Base-by-base conservation (phyloP, 495 filamentous ascomycete species). In the Talaromyces trachyspermus region DNA sequence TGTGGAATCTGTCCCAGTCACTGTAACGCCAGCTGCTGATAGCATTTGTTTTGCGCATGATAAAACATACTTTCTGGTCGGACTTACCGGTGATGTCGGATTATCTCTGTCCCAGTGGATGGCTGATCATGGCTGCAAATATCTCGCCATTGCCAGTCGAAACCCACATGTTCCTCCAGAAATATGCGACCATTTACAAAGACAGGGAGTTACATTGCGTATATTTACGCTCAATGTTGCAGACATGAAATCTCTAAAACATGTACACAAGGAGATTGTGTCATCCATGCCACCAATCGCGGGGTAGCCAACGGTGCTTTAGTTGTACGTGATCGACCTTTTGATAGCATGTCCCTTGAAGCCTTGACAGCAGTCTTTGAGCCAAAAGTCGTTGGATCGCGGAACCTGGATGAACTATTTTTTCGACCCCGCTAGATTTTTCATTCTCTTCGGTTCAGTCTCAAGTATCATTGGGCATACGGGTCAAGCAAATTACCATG, bases 401-500 rank as follows among this genome's bases (percentile, higher is more conserved):
- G 30, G 9, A 38, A 51, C 42, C 38, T 65, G 43, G 41, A 62
- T 17, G 43, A 61, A 23, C 10, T 59, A 30, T 50, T 63, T 36
- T n/a, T 11, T 24, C 23, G 23, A 50, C 4, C 12, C 10, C 37
- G 26, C 54, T 70, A 1, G 67, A 68, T 24, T 70, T 67, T 64
- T 69, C 49, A 39, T 70, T 14, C 23, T 65, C 5, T 32, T 65
- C 42, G 64, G 60, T 0, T 68, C 66, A 0, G 36, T 58, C 8
- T 40, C 50, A 3, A 46, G 23, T 22, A 37, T 68, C 5, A 19
- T 40, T 23, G 37, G 37, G 8, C 17, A 40, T 14, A 23, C 5
- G 8, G 64, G 57, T 14, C 75, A 78, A 22, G 11, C 18, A 4
- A 40, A 23, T 23, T 79, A 79, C 51, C 60, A 64, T 0, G 70